A percentile compares a stretch with the other conserved stretches of the same genome.
Conservation (phyloP, 352 stramenopile genomes). For the Phytophthora hybrid region DNA sequence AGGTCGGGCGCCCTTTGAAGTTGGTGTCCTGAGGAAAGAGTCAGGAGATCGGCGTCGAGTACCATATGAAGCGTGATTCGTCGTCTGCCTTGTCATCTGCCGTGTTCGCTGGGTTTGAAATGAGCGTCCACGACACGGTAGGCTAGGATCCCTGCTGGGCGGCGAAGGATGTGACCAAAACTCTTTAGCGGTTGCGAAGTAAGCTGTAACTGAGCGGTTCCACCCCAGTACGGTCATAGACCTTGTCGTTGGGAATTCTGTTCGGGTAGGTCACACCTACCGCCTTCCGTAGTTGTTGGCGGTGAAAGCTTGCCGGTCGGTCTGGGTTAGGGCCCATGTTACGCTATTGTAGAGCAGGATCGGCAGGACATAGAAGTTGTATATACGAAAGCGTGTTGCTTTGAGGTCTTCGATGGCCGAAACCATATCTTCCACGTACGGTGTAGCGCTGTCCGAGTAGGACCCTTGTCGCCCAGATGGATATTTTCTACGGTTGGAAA, state of each 20-base stretch:
- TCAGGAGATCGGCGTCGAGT: constrained; percentile 19
- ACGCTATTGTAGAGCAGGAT: constrained; percentile 5
- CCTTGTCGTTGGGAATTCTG: constrained; percentile 18
- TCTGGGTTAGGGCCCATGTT: constrained; percentile 3
- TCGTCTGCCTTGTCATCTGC: background rate
- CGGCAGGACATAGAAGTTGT: constrained; percentile 24
- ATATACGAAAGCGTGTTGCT: constrained; percentile 12
- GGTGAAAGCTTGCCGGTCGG: constrained; percentile 7
- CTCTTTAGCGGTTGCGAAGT: constrained; percentile 5
- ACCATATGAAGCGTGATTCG: constrained; percentile 8
- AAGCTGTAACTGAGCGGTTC: constrained; percentile 7
- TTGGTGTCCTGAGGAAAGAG: constrained; percentile 8
- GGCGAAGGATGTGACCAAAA: constrained; percentile 13
- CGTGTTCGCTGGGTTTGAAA: background rate
- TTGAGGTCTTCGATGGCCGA: constrained; percentile 12
- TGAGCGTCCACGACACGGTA: constrained; percentile 9
- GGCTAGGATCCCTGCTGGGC: constrained; percentile 8
- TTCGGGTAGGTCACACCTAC: constrained; percentile 5
- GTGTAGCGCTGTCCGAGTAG: constrained; percentile 9
- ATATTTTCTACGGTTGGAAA: background rate
- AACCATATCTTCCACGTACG: constrained; percentile 27
- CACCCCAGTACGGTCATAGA: constrained; percentile 11
- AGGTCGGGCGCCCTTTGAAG: constrained; percentile 5
- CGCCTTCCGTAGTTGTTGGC: constrained; percentile 14
- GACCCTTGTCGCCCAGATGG: background rate